Evolutionary conservation across 2,329 filamentous ascomycete species (phyloP), one percentile per base, ranked within the genome.

Genomic region (Byssochlamys sp.): DNA sequence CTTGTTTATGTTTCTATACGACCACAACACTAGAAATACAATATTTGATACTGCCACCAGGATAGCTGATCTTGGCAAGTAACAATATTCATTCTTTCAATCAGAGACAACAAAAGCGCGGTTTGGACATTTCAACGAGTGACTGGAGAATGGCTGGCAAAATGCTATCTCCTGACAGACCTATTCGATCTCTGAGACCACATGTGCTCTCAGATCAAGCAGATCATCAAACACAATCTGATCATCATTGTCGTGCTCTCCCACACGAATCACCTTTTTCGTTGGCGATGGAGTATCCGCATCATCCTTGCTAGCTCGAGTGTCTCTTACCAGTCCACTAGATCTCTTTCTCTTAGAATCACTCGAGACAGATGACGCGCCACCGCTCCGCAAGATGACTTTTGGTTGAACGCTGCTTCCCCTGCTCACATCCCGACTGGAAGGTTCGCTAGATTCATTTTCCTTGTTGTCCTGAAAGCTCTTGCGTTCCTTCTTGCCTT

Each of bases 401-500:
- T 61, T 68, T 10, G 63, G 52, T 28, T 63, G 63, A 19, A 57
- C 60, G 45, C 54, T 58, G 45, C 55, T 59, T 33, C 54, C 53
- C 53, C 58, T 65, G 25, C 61, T 62, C 26, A 56, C 63, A 24
- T 65, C 63, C 54, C 60, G 62, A 52, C 58, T 59, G 4, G 62
- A 57, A 2, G 59, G 61, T 31, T 65, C 61, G 28, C 58, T 48
- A 55, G 49, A 50, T 53, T 65, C 62, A 45, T 67, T 66, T 24
- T 65, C 65, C 49, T 62, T 64, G 49, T 62, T 63, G 10, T 60
- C 62, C 50, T 59, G 58, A 52, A 61, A 49, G 29, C 35, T 60
- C 53, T 64, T 61, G 11, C 62, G 61, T 56, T 73, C 71, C 56
- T 74, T 74, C 50, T 65, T 67, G 54, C 71, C 63, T 53, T 66